These are phyloP conservation scores for Starmera amethionina DNA, from an alignment of 805 yeast species.

Conservation along the genomic window DNA sequence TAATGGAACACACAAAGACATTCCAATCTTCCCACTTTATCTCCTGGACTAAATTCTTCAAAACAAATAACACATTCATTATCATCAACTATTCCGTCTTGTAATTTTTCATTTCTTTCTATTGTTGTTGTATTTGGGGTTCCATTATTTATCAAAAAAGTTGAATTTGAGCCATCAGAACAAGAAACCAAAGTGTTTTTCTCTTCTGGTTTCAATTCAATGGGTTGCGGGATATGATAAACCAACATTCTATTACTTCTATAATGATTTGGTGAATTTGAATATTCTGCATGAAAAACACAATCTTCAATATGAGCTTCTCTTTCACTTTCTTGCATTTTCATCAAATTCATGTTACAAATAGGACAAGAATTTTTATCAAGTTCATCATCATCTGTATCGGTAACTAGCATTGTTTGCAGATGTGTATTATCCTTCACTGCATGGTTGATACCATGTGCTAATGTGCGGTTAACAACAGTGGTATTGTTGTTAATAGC, in stretches of 20 bases:
- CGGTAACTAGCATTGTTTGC: background rate
- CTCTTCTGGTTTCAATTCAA: slow-evolving; percentile 3
- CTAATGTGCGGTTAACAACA: slow-evolving; percentile 2
- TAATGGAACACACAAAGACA: slow-evolving; percentile 94
- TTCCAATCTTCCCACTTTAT: slow-evolving; percentile 83
- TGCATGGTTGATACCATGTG: slow-evolving; percentile 1
- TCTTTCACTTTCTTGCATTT: slow-evolving; percentile 20
- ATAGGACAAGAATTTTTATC: slow-evolving; percentile 31
- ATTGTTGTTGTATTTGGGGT: slow-evolving; percentile 2
- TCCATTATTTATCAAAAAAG: background rate
- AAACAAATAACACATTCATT: slow-evolving; percentile 91
- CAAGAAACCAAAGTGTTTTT: slow-evolving; percentile 12
- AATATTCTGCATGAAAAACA: slow-evolving; percentile 46
- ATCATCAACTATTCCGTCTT: slow-evolving; percentile 23
- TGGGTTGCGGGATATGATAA: slow-evolving; percentile 32
- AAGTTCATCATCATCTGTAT: slow-evolving; percentile 18
- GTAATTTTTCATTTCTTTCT: slow-evolving; percentile 6
- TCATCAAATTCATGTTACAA: slow-evolving; percentile 18
- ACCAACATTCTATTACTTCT: slow-evolving; percentile 78
- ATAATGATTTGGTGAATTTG: slow-evolving; percentile 52
- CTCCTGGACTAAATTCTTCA: slow-evolving; percentile 80
- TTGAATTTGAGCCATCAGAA: slow-evolving; percentile 9
- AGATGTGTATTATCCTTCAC: slow-evolving; percentile 6
- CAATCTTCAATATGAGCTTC: slow-evolving; percentile 70
- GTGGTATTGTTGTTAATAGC: background rate